Base-by-base conservation (phyloP, 192 early-diverging fungal genomes). In the Umbelopsis sp. region DNA sequence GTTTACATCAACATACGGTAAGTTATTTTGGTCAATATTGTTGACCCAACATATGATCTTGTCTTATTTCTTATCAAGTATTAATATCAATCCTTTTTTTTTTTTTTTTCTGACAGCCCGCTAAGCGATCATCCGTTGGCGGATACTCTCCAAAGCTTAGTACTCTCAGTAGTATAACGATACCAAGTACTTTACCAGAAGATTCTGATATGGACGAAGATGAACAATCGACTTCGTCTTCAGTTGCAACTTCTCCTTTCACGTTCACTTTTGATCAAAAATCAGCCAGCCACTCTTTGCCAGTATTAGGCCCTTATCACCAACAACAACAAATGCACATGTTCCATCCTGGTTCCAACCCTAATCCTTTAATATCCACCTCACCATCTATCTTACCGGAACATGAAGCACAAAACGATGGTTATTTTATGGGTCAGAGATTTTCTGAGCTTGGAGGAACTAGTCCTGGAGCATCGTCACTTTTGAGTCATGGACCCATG, bases 131-230 rank as follows among this genome's bases (percentile, higher is more conserved):
- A 24, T 51, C 70, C 16, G 29, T 32, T 12, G 56, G 56, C 4
- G 24, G 22, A 29, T 71, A 59, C 17, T 71, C 70, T 10, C 70
- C 70, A 12, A 51, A 71, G 38, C 36, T 71, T 1, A 56, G 31
- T 20, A 56, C 53, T 0, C 29, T 71, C 22, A 70, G 16, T 34
- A 71, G 70, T 59, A 71, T 71, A 16, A 71, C 70, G 9, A 71
- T 71, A 17, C 70, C 70, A 5, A 71, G 54, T 54, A 54, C 50
- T 43, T 41, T 71, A 45, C 29, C 44, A 11, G 70, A 71, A 2
- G 70, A 71, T 45, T 71, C 70, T 26, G 70, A 71, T 52, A 71
- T 71, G 70, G 70, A 71, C 14, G 29, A 54, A 51, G 51, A 56
- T 25, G 38, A 44, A 44, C 66, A 67, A 67, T 47, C 66, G 3